phyloP scores from a whole-genome alignment of 1,284 basidiomycete genomes.

The Ceratobasidium sp. region DNA sequence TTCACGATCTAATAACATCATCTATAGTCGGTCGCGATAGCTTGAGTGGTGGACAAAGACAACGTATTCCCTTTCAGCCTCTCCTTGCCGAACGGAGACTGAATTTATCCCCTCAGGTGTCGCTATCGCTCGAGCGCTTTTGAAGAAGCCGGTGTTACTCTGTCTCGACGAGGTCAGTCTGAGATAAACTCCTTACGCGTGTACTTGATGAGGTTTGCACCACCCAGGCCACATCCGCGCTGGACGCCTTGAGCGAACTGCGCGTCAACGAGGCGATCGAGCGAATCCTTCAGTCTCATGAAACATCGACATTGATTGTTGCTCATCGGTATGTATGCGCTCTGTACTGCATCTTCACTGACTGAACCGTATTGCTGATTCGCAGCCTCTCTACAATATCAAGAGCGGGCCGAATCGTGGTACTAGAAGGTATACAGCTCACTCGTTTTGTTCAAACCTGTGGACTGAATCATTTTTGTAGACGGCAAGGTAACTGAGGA shows the following conservation, averaged over 20 bases:
- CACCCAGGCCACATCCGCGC: no score
- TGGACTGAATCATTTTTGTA: slow-evolving; percentile 52
- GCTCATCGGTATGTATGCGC: slow-evolving; percentile 69
- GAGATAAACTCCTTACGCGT: not conserved
- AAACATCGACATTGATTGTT: slow-evolving; percentile 89
- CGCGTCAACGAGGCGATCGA: slow-evolving; percentile 92
- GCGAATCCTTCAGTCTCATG: slow-evolving; percentile 79
- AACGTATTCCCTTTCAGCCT: slow-evolving; percentile 63
- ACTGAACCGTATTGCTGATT: not conserved
- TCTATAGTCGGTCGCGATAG: slow-evolving; percentile 78
- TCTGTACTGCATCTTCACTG: not conserved
- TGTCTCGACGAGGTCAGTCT: slow-evolving; percentile 85
- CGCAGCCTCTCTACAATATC: slow-evolving; percentile 81
- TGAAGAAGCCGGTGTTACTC: slow-evolving; percentile 86
- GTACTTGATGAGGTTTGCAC: not conserved
- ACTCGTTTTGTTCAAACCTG: not conserved
- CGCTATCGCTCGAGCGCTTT: slow-evolving; percentile 73
- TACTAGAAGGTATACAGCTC: slow-evolving; percentile 75
- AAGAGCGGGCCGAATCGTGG: slow-evolving; percentile 85
- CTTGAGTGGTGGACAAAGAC: slow-evolving; percentile 79
- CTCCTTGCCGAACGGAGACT: not conserved
- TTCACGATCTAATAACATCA: no score
- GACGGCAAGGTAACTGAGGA: slow-evolving; percentile 86
- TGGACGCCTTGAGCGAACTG: slow-evolving; percentile 73
- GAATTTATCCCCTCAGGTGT: slow-evolving; percentile 49